Percentiles rank a stretch among this genome's conserved stretches.
Conservation (phyloP, 1,284 basidiomycete genomes). For the Termitomyces sp. region DNA sequence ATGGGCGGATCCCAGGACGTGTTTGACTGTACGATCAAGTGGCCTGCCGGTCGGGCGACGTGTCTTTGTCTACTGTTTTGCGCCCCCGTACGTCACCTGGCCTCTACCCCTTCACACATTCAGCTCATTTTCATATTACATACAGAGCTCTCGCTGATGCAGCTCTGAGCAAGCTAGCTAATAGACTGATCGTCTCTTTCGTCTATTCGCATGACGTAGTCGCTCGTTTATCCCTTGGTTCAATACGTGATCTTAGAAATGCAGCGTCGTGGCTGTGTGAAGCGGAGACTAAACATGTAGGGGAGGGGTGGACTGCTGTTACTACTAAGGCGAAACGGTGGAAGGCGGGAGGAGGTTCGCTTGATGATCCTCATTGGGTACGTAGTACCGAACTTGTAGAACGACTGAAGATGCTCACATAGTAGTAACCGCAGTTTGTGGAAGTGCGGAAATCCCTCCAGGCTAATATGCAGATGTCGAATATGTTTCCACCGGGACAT, state of each 20-base stretch:
- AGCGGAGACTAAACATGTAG: conserved; percentile 38
- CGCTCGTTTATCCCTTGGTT: conserved; percentile 71
- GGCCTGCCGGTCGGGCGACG: conserved; percentile 65
- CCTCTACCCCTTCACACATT: too few relatives aligned
- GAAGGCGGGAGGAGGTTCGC: conserved; percentile 49
- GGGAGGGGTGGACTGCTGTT: conserved; percentile 55
- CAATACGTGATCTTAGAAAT: conserved; percentile 72
- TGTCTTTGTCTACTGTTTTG: conserved; percentile 76
- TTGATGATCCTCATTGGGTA: conserved; percentile 65
- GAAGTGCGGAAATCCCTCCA: conserved; percentile 78
- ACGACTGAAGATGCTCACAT: background rate
- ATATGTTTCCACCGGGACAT: conserved; percentile 75
- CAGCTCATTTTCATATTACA: conserved; percentile 20
- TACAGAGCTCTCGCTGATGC: conserved; percentile 56
- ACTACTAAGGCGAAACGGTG: conserved; percentile 54
- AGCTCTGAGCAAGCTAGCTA: conserved; percentile 49
- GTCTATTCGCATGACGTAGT: conserved; percentile 82
- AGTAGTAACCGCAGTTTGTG: conserved; percentile 49
- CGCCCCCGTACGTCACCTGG: conserved; percentile 58
- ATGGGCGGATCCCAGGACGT: conserved; percentile 79
- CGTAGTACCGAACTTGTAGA: conserved; percentile 16
- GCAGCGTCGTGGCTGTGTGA: conserved; percentile 77
- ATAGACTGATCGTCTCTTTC: conserved; percentile 67
- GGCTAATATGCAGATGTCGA: conserved; percentile 75
- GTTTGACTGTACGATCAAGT: conserved; percentile 64